Percentiles rank a stretch among this genome's conserved stretches.
Evolutionary conservation across 2,329 filamentous ascomycete species (phyloP).

Genomic region (Pseudogymnoascus sp.): DNA sequence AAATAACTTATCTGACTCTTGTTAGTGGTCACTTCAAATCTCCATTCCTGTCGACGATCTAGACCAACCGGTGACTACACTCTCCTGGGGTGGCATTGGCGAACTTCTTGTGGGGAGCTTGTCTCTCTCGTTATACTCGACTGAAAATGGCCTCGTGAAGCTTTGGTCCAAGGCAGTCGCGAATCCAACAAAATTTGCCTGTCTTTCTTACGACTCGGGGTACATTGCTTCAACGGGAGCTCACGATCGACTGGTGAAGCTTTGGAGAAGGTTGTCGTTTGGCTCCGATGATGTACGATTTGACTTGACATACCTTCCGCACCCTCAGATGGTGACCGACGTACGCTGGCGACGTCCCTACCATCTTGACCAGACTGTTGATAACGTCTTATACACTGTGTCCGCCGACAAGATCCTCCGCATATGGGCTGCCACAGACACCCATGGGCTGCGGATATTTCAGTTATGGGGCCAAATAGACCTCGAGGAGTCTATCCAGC

Average conservation of each 20-base stretch:
- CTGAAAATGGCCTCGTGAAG: constrained; percentile 42
- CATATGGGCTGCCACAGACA: constrained; percentile 75
- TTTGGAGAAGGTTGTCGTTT: constrained; percentile 85
- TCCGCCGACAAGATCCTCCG: constrained; percentile 75
- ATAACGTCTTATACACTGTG: constrained; percentile 86
- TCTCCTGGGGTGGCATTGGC: constrained; percentile 84
- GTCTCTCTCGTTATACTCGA: constrained; percentile 62
- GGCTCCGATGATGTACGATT: constrained; percentile 78
- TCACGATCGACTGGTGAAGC: constrained; percentile 79
- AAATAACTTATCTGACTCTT: constrained; percentile 20
- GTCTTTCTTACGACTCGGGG: constrained; percentile 78
- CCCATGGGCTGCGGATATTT: constrained; percentile 63
- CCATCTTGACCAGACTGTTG: constrained; percentile 69
- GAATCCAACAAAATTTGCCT: constrained; percentile 65
- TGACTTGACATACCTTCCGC: constrained; percentile 84
- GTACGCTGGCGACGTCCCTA: constrained; percentile 80
- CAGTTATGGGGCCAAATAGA: constrained; percentile 78
- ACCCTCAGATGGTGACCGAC: constrained; percentile 72
- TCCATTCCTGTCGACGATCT: constrained; percentile 47
- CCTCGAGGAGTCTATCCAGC: constrained; percentile 62
- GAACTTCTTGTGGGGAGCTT: constrained; percentile 76
- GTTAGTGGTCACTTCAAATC: constrained; percentile 59
- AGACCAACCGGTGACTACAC: constrained; percentile 40
- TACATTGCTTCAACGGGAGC: constrained; percentile 76
- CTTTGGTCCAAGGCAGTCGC: constrained; percentile 73